Evolutionary conservation across 2,329 filamentous ascomycete genomes (phyloP).

Genomic region (Fusarium tuaranense): DNA sequence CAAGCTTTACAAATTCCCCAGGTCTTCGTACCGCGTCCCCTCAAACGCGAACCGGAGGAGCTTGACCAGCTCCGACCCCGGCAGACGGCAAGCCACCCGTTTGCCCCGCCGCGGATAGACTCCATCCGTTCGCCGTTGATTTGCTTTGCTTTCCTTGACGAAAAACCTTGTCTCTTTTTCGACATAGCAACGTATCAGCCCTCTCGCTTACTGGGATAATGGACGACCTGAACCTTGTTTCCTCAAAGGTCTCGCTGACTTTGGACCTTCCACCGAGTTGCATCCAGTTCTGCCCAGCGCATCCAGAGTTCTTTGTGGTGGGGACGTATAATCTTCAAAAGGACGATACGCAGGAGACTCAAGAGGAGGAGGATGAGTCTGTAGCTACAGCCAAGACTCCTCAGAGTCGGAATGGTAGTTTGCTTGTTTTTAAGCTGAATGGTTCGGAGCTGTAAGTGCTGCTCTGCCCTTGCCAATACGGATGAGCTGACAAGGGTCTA

Average conservation of each 20-base stretch:
- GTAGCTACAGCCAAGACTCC: conserved; percentile 48
- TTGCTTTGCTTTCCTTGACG: conserved; percentile 2
- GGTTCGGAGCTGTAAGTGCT: conserved; percentile 66
- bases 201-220: conserved; percentile 28
- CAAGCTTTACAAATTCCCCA: not conserved
- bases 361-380: conserved; percentile 41
- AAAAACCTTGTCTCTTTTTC: conserved; percentile 17
- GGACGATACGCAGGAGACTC: conserved; percentile 45
- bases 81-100: conserved; percentile 26
- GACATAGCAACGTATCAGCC: not conserved
- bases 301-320: conserved; percentile 77
- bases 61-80: conserved; percentile 24
- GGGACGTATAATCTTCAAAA: conserved; percentile 86
- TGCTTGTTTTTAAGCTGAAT: conserved; percentile 73
- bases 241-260: conserved; percentile 61
- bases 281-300: conserved; percentile 76
- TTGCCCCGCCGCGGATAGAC: conserved; percentile 33
- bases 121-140: conserved; percentile 18
- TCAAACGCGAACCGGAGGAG: conserved; percentile 7
- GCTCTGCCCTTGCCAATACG: not conserved
- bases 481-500: conserved; percentile 46
- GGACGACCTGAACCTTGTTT: conserved; percentile 43
- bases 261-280: conserved; percentile 81
- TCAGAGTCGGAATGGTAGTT: conserved; percentile 78
- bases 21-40: not conserved